Conservation (phyloP, 148 eudicot species). For the Rhododendron williamsianum region DNA sequence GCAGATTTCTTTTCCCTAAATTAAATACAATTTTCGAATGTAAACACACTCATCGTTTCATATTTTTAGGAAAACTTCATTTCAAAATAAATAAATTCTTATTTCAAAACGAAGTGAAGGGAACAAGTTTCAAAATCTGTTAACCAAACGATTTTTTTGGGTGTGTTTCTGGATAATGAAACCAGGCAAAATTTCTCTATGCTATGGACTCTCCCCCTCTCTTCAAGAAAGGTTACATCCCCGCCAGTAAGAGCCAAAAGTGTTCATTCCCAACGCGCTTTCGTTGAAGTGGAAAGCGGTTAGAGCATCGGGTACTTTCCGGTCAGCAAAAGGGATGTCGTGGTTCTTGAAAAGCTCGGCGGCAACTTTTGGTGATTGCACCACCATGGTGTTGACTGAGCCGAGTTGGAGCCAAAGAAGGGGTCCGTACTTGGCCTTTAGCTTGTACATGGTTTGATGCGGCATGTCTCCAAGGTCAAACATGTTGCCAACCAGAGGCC, state of each 20-base stretch:
- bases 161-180: neutral
- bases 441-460: slow-evolving; percentile 10
- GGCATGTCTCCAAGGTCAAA: slow-evolving; percentile 16
- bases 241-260: slow-evolving; percentile 22
- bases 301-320: slow-evolving; percentile 12
- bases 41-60: too few relatives aligned
- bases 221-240: neutral
- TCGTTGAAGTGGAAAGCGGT: slow-evolving; percentile 17
- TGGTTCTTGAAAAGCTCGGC: slow-evolving; percentile 23
- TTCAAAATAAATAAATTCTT: neutral
- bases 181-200: neutral
- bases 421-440: slow-evolving; percentile 15
- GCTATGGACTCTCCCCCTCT: neutral
- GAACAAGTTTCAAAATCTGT: too few relatives aligned
- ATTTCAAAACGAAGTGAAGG: neutral
- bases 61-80: too few relatives aligned
- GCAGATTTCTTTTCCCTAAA: too few relatives aligned
- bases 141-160: too few relatives aligned
- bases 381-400: slow-evolving; percentile 24
- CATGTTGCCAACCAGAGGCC: slow-evolving; percentile 22
- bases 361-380: slow-evolving; percentile 13
- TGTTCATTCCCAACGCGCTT: slow-evolving; percentile 12
- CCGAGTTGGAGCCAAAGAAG: slow-evolving; percentile 24
- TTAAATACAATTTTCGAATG: too few relatives aligned
- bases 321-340: slow-evolving; percentile 13